Evolutionary conservation across 208 protist species (phyloP), one percentile per base, ranked within the genome.

Genomic region (Phytomonas sp.): DNA sequence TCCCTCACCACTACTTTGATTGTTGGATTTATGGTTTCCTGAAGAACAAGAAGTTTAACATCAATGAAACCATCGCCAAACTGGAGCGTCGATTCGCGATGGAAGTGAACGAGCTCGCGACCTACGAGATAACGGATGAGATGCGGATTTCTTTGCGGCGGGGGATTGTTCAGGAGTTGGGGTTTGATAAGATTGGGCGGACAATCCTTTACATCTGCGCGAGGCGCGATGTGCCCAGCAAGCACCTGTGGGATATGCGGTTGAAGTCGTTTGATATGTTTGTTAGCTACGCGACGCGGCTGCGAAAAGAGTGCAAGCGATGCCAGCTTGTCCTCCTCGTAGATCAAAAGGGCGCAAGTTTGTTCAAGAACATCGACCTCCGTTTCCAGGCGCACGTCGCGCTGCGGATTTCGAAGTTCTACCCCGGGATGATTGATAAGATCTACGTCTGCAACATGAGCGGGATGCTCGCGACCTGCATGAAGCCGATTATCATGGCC

Each of bases 391-490:
- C 80, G 4, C 77, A 89, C 68, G 82, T 91, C 32, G 88, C 88
- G 15, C 64, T 93, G 4, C 85, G 83, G 34, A 89, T 93, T 15
- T 70, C 81, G 59, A 93, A 91, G 77, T 93, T 76, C 73, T 93
- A 88, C 70, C 88, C 88, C 6, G 85, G 85, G 0, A 75, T 66
- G 34, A 75, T 93, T 23, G 85, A 84, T 66, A 87, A 87, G 77
- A 88, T 93, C 62, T 91, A 89, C 69, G 77, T 93, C 30, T 91
- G 85, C 75, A 91, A 88, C 30, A 93, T 93, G 88, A 77, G 80
- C 36, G 71, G 77, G 6, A 73, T 79, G 8, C 70, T 93, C 30
- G 60, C 82, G 0, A 62, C 76, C 32, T 33, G 89, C 56, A 83
- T 83, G 40, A 93, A 93, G 73, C 85, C 88, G 23, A 76, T 93